Conservation (phyloP, 129 eudicot species). For the Cynara cardunculus region DNA sequence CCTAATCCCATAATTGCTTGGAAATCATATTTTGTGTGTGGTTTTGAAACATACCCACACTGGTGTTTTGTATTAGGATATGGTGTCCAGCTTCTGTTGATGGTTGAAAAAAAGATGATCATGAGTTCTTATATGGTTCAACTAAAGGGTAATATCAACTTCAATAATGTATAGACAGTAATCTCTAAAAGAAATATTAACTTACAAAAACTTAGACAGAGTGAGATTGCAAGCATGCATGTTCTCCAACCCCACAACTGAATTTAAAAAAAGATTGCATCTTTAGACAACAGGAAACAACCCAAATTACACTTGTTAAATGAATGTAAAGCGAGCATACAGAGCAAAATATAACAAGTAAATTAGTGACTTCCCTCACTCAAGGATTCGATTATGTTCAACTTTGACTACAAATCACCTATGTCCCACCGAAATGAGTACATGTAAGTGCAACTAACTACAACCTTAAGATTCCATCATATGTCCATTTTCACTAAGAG, state of each 20-base stretch:
- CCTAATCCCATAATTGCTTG: background rate
- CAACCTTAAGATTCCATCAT: background rate
- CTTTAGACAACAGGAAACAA: background rate
- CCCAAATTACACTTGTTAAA: background rate
- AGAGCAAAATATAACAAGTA: background rate
- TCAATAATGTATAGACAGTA: background rate
- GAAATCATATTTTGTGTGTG: background rate
- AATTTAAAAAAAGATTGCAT: slow-evolving; percentile 6
- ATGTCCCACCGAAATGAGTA: background rate
- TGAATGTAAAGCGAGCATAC: background rate
- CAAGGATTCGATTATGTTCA: background rate
- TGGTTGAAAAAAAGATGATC: slow-evolving; percentile 2
- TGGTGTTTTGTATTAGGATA: background rate
- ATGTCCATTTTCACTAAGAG: background rate
- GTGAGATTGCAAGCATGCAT: slow-evolving; percentile 43
- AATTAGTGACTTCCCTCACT: background rate
- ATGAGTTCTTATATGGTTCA: background rate
- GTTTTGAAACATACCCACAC: background rate
- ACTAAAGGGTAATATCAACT: background rate
- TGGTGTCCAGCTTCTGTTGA: background rate
- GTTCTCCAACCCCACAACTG: slow-evolving; percentile 36
- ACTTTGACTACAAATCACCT: background rate
- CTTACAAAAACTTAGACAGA: slow-evolving; percentile 43
- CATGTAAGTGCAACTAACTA: background rate
- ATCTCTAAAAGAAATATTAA: background rate